A percentile compares a stretch with the other conserved stretches of the same genome.
These are phyloP conservation scores for Aaosphaeria pasadenensis DNA, from an alignment of 2,329 filamentous ascomycete genomes.

Conservation along the genomic window DNA sequence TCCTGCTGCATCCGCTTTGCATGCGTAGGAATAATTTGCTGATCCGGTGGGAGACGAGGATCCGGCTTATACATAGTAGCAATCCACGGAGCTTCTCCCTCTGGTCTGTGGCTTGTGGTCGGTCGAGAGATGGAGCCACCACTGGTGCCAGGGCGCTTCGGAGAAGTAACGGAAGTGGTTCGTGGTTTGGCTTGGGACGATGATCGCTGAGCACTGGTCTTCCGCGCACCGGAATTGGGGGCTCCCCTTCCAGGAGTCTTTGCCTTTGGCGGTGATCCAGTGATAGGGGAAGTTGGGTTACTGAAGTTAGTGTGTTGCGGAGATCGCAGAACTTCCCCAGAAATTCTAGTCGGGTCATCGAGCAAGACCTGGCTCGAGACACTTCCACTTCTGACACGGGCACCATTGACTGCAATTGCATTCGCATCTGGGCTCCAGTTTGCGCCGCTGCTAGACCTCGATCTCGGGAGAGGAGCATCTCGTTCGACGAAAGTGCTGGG, in stretches of 20 bases:
- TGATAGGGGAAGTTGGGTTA: constrained; percentile 23
- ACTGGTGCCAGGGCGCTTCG: constrained; percentile 61
- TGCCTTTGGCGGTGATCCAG: constrained; percentile 37
- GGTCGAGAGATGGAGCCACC: constrained; percentile 51
- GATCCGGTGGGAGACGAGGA: constrained; percentile 86
- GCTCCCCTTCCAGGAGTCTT: constrained; percentile 37
- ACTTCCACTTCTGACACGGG: constrained; percentile 69
- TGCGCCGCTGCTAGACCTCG: constrained; percentile 50
- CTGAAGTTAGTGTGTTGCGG: constrained; percentile 20
- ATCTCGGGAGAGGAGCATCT: constrained; percentile 65
- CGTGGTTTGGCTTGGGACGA: constrained; percentile 36
- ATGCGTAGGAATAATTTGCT: constrained; percentile 93
- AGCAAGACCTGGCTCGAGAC: constrained; percentile 52
- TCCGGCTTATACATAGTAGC: constrained; percentile 94
- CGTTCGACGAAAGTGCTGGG: constrained; percentile 70
- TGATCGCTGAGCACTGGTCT: constrained; percentile 25
- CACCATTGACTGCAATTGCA: constrained; percentile 58
- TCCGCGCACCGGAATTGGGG: constrained; percentile 32
- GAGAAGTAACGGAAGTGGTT: constrained; percentile 24
- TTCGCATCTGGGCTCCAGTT: constrained; percentile 60
- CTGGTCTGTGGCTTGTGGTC: constrained; percentile 70
- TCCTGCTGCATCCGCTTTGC: constrained; percentile 89
- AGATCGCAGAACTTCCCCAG: constrained; percentile 20
- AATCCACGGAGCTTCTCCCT: constrained; percentile 95
- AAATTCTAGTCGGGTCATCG: constrained; percentile 42